A percentile compares a stretch with the other conserved stretches of the same genome.
Conservation (phyloP, 257 asterid genomes). For the Osmanthus fragrans region DNA sequence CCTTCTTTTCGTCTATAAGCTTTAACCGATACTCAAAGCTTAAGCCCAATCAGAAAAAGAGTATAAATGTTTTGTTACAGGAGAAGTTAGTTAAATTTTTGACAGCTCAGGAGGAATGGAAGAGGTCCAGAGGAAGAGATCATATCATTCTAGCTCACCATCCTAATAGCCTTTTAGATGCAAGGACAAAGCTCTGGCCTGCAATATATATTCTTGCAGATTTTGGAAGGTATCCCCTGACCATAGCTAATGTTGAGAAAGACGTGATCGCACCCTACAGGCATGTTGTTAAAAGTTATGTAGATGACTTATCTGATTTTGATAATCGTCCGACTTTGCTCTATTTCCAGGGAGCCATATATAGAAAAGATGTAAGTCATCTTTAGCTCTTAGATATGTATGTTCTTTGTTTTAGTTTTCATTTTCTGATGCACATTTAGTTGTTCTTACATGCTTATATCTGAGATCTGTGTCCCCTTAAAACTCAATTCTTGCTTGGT, state of each 20-base stretch:
- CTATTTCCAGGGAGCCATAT: constrained; percentile 93
- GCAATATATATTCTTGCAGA: constrained; percentile 76
- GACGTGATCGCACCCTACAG: constrained; percentile 89
- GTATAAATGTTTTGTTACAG: constrained; percentile 56
- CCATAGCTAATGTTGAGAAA: constrained; percentile 79
- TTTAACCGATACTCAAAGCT: constrained; percentile 70
- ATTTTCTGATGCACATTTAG: neutral
- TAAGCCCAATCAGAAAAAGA: constrained; percentile 46
- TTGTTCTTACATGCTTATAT: neutral
- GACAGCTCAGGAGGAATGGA: constrained; percentile 70
- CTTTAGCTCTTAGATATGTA: neutral
- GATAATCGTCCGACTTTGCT: constrained; percentile 75
- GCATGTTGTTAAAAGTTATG: constrained; percentile 60
- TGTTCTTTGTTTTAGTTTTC: neutral
- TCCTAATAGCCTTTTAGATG: constrained; percentile 84
- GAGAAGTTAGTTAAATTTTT: constrained; percentile 67
- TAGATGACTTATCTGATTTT: constrained; percentile 59
- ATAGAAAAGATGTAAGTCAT: constrained; percentile 88
- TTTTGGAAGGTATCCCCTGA: constrained; percentile 92
- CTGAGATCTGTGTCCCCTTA: neutral
- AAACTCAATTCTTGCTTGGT: constrained; percentile 10
- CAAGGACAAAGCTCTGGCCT: constrained; percentile 88
- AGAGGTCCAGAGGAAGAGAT: constrained; percentile 74
- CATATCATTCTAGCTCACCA: constrained; percentile 87
- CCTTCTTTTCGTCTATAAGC: constrained; percentile 81